Base-by-base conservation (phyloP, 2,329 filamentous ascomycete genomes). In the Dactylellina leptospora region DNA sequence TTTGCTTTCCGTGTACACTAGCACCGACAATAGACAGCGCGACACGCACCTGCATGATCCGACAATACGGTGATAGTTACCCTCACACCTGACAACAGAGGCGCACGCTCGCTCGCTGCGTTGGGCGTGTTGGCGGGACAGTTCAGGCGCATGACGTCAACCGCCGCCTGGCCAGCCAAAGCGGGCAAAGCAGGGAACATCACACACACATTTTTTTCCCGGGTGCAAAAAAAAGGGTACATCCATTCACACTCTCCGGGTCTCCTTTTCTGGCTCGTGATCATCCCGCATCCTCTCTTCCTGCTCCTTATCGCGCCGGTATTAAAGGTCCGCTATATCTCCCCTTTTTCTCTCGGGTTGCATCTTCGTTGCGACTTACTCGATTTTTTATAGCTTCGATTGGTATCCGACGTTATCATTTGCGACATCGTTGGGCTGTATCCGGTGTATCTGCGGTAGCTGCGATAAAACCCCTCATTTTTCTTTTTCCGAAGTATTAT, bases 91-190 rank as follows among this genome's bases (percentile, higher is more conserved):
- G n/a, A n/a, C n/a, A n/a, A n/a, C n/a, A n/a, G n/a, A n/a, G n/a
- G n/a, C n/a, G n/a, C n/a, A n/a, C n/a, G n/a, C n/a, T n/a, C n/a
- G n/a, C n/a, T n/a, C n/a, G 36, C 13, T 61, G 64, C 44, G 64
- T 70, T 70, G 64, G 48, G 33, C 13, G 20, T 61, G 64, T 70
- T 70, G 64, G 56, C 56, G 48, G 64, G 62, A 23, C 30, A 20
- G 28, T 13, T 5, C 2, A 5, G 11, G 47, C 30, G 47, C 25
- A 51, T 56, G 55, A 61, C 64, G 56, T 66, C 64, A 70, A 40
- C 50, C 42, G 33, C 55, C 63, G 63, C 44, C 48, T 33, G 51
- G 27, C 59, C 45, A 53, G 38, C 50, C 56, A 47, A 68, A 68
- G 25, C 44, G 4, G 53, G 45, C 22, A 42, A 61, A 61, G 42